Base-by-base conservation (phyloP, 768 basidiomycete species). In the Filobasidium wieringae region DNA sequence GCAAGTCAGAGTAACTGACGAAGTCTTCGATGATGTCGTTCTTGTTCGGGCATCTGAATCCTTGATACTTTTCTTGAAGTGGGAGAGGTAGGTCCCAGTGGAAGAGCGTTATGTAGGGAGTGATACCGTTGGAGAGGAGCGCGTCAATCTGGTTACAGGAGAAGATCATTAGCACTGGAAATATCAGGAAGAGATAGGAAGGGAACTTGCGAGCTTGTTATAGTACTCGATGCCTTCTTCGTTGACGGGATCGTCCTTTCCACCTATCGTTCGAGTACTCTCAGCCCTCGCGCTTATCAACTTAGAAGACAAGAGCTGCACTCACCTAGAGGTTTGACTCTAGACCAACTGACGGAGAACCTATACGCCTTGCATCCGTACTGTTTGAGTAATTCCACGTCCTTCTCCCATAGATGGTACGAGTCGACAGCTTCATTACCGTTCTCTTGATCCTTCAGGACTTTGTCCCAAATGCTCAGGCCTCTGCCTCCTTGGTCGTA, bases 261-360 rank as follows among this genome's bases (percentile, higher is more conserved):
- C 85, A n/a, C 84, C 84, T 57, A 32, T 8, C 4, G 17, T 47
- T 29, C 29, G 5, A 14, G 27, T 24, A 22, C 5, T 22, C 12
- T 7, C n/a, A 6, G 12, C 17, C 15, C 2, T 51, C 50, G 4
- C 17, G 6, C 53, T 37, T 4, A 4, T 54, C 33, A 3, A 14
- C 12, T 26, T 12, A 11, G 12, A 37, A 15, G 15, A 47, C 24
- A 47, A 22, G n/a, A 14, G 22, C 43, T 3, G n/a, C 32, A 58
- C 57, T 33, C 43, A 22, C 70, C 71, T 17, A 82, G 76, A 26
- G 85, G 86, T 57, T 86, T 84, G 63, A 86, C 79, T 26, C 85
- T 78, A 7, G 83, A 80, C 87, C 85, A 87, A 7, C 85, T 77
- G 53, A 87, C 75, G 2, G 84, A 86, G 74, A 88, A 87, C 24